phyloP scores from a whole-genome alignment of 192 early-diverging fungal species.

The Entophlyctis luteolus region DNA sequence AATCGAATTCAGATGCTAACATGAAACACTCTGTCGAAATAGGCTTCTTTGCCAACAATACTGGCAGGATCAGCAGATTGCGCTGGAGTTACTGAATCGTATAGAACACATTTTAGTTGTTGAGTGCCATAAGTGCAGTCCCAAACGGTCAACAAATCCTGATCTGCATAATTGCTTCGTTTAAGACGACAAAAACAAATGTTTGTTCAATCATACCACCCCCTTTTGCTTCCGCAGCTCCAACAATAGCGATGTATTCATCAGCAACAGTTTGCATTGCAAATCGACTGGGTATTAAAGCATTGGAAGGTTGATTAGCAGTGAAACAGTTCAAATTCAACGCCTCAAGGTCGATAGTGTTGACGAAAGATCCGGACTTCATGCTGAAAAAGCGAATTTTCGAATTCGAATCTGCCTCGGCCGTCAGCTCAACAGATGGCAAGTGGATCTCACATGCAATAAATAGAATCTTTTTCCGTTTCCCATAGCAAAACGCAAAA shows the following conservation, averaged over 20 bases:
- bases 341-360: neutral
- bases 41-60: neutral
- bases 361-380: neutral
- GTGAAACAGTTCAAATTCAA: neutral
- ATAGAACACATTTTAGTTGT: conserved; percentile 7
- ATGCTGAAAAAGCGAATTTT: neutral
- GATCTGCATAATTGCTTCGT: neutral
- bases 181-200: neutral
- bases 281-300: neutral
- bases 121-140: conserved; percentile 19
- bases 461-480: conserved; percentile 8
- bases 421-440: too few relatives aligned
- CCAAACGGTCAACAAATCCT: conserved; percentile 23
- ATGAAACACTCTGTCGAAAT: neutral
- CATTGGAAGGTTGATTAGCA: neutral
- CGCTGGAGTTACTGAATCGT: neutral
- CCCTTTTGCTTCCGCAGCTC: neutral
- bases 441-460: conserved; percentile 12
- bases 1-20: neutral
- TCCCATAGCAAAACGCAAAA: neutral
- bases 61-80: neutral
- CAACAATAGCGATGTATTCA: conserved; percentile 22
- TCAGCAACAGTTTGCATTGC: conserved; percentile 12
- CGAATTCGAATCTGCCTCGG: neutral
- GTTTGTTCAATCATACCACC: neutral